Base-by-base conservation (phyloP, 768 basidiomycete genomes). In the Kwoniella dendrophila region DNA sequence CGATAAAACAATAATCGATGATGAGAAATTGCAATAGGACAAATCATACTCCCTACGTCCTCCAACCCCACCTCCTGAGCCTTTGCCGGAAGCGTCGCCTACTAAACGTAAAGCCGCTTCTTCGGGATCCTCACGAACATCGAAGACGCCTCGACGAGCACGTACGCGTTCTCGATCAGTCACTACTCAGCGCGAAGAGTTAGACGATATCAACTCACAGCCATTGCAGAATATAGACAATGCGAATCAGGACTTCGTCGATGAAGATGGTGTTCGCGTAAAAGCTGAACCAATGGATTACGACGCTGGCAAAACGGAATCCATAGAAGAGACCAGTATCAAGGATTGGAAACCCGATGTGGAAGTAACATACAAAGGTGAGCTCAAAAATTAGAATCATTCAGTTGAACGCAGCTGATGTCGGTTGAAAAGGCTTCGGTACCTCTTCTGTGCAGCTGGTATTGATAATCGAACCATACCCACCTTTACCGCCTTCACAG, bases 361-460 rank as follows among this genome's bases (percentile, higher is more conserved):
- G 7, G 57, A 68, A 41, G 63, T 79, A 4, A 56, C 71, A 11
- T 79, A 76, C 54, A 70, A 72, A 61, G 77, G 77, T 76, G 40
- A 53, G 69, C 47, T 22, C 4, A n/a, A n/a, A n/a, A n/a, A n/a
- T 51, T 10, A 29, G 10, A 20, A n/a, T 33, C 8, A 36, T 53
- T 3, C 4, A 53, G 12, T 1, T 34, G 24, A n/a, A n/a, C 22
- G 32, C n/a, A 48, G 27, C 47, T 48, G 10, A 48, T n/a, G 27
- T 27, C 24, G 4, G 20, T 11, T 29, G 14, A 43, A 24, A 22
- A 76, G 77, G 77, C 18, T 79, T 79, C 66, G 72, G 74, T 14
- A 79, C 76, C 18, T 73, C 74, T 4, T 76, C 78, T 8, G 55
- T 75, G 11, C 78, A 79, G 56, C 71, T 79, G 1, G 78, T 79